Conservation (phyloP, 2,329 filamentous ascomycete species). For the Penicillium sp. region DNA sequence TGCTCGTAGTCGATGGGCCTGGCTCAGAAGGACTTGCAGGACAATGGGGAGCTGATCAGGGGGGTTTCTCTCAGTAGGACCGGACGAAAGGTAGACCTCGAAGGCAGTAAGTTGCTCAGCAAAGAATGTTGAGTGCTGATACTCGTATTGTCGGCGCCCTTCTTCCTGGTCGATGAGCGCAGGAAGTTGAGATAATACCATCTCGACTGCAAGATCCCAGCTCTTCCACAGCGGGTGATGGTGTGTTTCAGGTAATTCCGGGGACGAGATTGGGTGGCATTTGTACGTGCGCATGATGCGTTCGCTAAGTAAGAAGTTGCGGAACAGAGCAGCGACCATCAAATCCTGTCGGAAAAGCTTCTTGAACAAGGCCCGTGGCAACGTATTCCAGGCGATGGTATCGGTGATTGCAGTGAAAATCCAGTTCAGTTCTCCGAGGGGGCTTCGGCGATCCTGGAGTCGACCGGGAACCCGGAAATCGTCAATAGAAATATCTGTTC, state of each 20-base stretch:
- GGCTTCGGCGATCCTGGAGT: constrained; percentile 88
- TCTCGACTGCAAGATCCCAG: constrained; percentile 96
- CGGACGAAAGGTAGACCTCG: constrained; percentile 86
- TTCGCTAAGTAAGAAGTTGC: constrained; percentile 93
- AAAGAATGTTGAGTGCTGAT: constrained; percentile 93
- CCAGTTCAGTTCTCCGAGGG: constrained; percentile 96
- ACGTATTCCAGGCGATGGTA: constrained; percentile 96
- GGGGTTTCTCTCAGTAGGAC: constrained; percentile 79
- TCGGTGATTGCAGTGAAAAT: constrained; percentile 99
- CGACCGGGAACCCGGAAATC: constrained; percentile 87
- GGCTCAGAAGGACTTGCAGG: constrained; percentile 90
- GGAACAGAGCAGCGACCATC: constrained; percentile 97
- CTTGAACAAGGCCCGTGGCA: constrained; percentile 87
- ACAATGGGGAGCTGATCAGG: constrained; percentile 96
- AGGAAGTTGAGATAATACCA: constrained; percentile 86
- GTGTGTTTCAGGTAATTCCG: constrained; percentile 89
- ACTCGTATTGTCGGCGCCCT: constrained; percentile 78
- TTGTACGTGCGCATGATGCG: constrained; percentile 95
- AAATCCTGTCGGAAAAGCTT: constrained; percentile 96
- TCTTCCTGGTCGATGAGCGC: constrained; percentile 76
- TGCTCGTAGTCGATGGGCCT: constrained; percentile 88
- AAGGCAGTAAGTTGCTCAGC: constrained; percentile 96
- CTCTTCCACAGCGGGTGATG: constrained; percentile 95
- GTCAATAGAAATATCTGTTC: constrained; percentile 69
- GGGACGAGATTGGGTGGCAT: constrained; percentile 90